Conservation (phyloP, 176 grass and related monocot species). For the Lolium multiflorum region DNA sequence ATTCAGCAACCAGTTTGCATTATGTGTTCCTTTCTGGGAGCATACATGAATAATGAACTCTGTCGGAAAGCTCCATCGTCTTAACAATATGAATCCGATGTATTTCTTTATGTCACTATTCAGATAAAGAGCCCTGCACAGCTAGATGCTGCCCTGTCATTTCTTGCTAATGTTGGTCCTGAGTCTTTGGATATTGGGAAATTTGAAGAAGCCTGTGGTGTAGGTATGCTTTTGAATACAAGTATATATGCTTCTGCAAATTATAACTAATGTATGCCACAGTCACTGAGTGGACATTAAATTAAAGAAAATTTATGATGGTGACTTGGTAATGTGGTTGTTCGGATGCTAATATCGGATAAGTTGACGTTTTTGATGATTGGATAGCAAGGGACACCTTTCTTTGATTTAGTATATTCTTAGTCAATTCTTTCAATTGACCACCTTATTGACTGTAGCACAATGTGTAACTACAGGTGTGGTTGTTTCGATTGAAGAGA, state of each 20-base stretch:
- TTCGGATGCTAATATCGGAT: conserved; percentile 17
- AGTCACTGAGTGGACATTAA: background rate
- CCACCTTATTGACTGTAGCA: conserved; percentile 29
- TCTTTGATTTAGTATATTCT: conserved; percentile 22
- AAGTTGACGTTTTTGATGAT: conserved; percentile 16
- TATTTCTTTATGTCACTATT: conserved; percentile 30
- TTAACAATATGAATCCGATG: background rate
- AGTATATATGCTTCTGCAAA: conserved; percentile 27
- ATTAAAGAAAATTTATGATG: background rate
- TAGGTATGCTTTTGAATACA: conserved; percentile 58
- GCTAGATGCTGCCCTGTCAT: conserved; percentile 80
- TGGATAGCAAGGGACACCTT: background rate
- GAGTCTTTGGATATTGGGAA: conserved; percentile 69
- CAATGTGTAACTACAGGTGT: conserved; percentile 65
- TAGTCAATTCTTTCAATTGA: background rate
- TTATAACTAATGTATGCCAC: conserved; percentile 8
- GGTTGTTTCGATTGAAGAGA: conserved; percentile 88
- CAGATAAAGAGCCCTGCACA: conserved; percentile 92
- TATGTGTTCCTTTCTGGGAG: background rate
- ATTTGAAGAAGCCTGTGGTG: conserved; percentile 93
- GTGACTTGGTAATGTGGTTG: background rate
- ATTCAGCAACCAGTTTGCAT: background rate
- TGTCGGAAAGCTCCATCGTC: conserved; percentile 25
- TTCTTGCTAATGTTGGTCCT: conserved; percentile 69
- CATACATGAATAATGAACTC: background rate